Base-by-base conservation (phyloP, 2,329 filamentous ascomycete genomes). In the Zymoseptoria crescenta region DNA sequence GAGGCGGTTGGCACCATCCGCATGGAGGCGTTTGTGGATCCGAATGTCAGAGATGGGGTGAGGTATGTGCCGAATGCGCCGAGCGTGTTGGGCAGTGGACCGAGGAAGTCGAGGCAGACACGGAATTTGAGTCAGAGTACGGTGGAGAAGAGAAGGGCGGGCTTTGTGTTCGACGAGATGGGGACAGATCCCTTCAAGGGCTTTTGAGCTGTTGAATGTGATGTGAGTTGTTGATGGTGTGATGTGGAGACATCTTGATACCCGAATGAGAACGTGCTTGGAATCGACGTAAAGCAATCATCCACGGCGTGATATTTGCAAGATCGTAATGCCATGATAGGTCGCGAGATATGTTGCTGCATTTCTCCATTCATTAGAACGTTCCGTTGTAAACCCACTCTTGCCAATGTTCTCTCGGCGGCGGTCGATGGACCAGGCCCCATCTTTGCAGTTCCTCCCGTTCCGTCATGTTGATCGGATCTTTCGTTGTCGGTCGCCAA, bases 11-110 rank as follows among this genome's bases (percentile, higher is more conserved):
- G 92, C 1, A 97, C 92, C 1, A 85, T 97, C 52, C 85, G 94
- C 28, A 97, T 99, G 93, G 93, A 97, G 74, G 94, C 94, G 0
- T 99, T 97, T 73, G 95, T 99, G 65, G 83, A 85, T 64, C 76
- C 77, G 1, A 66, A 66, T 53, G 62, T 70, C 16, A 59, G 65
- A 41, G 65, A 72, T 56, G 68, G 70, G 20, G 67, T 71, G 13
- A 59, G 70, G 8, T 70, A 71, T 55, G 65, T 72, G 27, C 67
- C 69, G 8, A 68, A 66, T 5, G 68, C 69, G 16, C 68, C 66
- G 24, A 61, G 64, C 10, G 59, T 58, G 49, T 52, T 63, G 52
- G 59, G 60, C 27, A 50, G 55, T n/a, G 63, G 59, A 3, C 56
- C 60, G 19, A 59, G 65, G 29, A 57, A 66, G 19, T 61, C 62